Base-by-base conservation (phyloP, 106 monocot genomes). In the Dendrobium catenatum region DNA sequence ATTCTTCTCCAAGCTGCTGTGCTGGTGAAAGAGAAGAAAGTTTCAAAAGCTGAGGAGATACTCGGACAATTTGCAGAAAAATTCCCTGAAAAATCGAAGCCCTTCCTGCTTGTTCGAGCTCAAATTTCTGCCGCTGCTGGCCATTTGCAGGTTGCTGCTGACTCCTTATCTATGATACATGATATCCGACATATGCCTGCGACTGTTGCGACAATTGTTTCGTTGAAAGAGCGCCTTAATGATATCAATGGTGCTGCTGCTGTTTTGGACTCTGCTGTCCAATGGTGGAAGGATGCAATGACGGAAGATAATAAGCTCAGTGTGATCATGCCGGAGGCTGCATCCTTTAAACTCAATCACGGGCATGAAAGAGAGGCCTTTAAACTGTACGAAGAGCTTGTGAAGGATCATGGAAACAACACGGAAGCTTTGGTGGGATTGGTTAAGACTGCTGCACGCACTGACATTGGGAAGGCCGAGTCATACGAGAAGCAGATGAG, bases 231-330 rank as follows among this genome's bases (percentile, higher is more conserved):
- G 67, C 88, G 88, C 0, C 44, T 81, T 0, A 86, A 87, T 77
- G 91, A 99, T 77, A 2, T 90, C 42, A 73, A 19, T 72, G 82
- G 82, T 79, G 99, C 93, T 20, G 68, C 64, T 41, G 67, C 86
- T 2, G 93, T 91, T 17, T 82, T 95, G 2, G 90, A 91, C 55
- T 87, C 91, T 33, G 91, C 95, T 18, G 76, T 98, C 16, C 68
- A 88, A 27, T 93, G 93, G 89, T 98, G 98, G 98, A 91, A 86
- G 83, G 89, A 90, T 82, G 61, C 95, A 42, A 94, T 95, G 94
- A 77, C 82, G 18, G 96, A 94, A 74, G 89, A 88, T 24, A 87
- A 83, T 26, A 87, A 90, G 64, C 89, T 97, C 37, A 80, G 82
- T 42, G 33, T 89, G 58, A 87, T 97, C 24, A 89, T 89, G 86